phyloP scores from a whole-genome alignment of 768 basidiomycete genomes.

The Boletus insuetus region DNA sequence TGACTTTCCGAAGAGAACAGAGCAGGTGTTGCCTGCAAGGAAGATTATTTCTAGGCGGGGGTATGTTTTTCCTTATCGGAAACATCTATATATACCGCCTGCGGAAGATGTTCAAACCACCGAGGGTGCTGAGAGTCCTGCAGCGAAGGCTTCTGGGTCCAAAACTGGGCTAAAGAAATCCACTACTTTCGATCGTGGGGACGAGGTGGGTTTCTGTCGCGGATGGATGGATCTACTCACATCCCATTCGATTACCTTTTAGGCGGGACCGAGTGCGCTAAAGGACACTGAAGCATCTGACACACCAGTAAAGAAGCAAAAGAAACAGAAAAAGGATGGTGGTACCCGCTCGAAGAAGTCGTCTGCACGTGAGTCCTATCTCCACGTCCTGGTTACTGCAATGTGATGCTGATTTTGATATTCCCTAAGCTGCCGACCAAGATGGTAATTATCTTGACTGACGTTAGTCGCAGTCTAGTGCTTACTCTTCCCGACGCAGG shows the following conservation, averaged over 20 bases:
- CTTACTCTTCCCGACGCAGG: constrained; percentile 4
- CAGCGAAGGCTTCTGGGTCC: constrained; percentile 6
- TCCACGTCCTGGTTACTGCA: background rate
- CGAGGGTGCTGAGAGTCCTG: background rate
- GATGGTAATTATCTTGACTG: constrained; percentile 3
- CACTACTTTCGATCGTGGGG: background rate
- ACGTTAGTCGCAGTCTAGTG: background rate
- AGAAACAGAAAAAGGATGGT: constrained; percentile 8
- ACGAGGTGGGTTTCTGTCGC: constrained; percentile 9
- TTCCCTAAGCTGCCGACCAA: background rate
- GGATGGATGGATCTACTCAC: background rate
- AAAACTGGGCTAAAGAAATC: constrained; percentile 10
- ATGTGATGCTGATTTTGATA: background rate
- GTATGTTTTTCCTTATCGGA: no score
- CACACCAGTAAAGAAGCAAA: constrained; percentile 3
- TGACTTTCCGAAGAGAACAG: no score
- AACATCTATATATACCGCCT: no score
- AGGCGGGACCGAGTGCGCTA: constrained; percentile 6
- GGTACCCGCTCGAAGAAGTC: background rate
- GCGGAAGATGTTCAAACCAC: background rate
- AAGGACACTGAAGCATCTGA: background rate
- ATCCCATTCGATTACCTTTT: background rate
- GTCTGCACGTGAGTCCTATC: constrained; percentile 12
- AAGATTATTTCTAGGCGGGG: no score
- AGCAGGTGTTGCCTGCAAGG: no score